These are phyloP conservation scores for Calocera cornea DNA, from an alignment of 768 basidiomycete species.

Conservation along the genomic window DNA sequence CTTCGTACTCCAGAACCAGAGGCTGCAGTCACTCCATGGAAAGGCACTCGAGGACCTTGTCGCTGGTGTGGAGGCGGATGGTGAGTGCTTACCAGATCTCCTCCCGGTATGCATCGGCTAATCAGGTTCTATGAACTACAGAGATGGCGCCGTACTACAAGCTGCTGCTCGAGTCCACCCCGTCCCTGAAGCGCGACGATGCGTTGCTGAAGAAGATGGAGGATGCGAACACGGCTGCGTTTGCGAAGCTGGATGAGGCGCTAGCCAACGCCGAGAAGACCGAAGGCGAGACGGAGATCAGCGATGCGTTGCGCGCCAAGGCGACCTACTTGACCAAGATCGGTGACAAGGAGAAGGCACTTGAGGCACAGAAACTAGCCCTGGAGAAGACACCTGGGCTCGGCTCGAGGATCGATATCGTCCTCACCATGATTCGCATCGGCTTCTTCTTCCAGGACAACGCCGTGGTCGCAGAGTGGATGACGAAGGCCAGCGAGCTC, in stretches of 20 bases:
- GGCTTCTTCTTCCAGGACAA: slow-evolving; percentile 83
- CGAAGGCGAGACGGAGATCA: slow-evolving; percentile 87
- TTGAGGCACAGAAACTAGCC: slow-evolving; percentile 70
- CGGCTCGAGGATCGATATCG: slow-evolving; percentile 86
- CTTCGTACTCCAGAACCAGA: slow-evolving; percentile 54
- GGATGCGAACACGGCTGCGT: slow-evolving; percentile 54
- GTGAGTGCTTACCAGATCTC: slow-evolving; percentile 34
- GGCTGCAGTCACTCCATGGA: slow-evolving; percentile 50
- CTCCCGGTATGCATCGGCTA: too few relatives aligned
- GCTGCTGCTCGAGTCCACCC: slow-evolving; percentile 16
- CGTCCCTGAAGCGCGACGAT: slow-evolving; percentile 37
- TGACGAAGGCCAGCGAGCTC: slow-evolving; percentile 72
- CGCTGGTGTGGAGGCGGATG: slow-evolving; percentile 64
- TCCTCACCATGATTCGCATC: slow-evolving; percentile 73
- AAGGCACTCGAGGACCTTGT: slow-evolving; percentile 51
- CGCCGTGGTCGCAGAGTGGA: slow-evolving; percentile 50
- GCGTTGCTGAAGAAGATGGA: slow-evolving; percentile 45
- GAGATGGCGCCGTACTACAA: slow-evolving; percentile 84
- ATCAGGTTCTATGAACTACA: slow-evolving; percentile 23
- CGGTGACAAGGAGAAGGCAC: slow-evolving; percentile 61
- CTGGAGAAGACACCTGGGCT: slow-evolving; percentile 85
- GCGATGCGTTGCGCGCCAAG: slow-evolving; percentile 68
- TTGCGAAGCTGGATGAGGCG: slow-evolving; percentile 60
- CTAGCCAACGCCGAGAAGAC: slow-evolving; percentile 78
- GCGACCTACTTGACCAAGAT: slow-evolving; percentile 81